Evolutionary conservation across 139 green algal genomes (phyloP).

Genomic region (Chlorella vulgaris): DNA sequence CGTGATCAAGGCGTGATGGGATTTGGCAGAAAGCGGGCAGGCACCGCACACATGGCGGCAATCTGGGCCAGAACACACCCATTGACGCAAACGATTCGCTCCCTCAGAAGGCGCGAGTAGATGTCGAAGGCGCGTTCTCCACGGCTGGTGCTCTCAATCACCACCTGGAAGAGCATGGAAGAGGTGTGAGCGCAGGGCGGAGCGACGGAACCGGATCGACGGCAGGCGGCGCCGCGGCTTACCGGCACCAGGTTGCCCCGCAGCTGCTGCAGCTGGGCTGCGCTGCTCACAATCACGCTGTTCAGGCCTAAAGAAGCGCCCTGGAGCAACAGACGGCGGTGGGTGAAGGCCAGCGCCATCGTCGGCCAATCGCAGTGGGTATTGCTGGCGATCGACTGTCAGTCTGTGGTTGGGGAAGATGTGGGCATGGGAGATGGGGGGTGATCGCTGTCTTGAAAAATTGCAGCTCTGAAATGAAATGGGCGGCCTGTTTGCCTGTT

Average conservation of each 20-base stretch:
- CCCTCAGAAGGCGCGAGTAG: constrained; percentile 88
- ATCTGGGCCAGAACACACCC: no score
- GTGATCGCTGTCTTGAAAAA: no score
- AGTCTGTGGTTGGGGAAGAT: no score
- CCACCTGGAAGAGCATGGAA: constrained; percentile 75
- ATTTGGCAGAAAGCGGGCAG: no score
- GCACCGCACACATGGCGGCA: no score
- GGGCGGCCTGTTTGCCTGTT: no score
- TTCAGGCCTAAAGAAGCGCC: not conserved
- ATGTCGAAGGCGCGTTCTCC: constrained; percentile 94
- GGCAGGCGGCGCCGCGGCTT: not conserved
- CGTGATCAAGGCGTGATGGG: no score
- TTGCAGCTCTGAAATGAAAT: no score
- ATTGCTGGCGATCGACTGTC: no score
- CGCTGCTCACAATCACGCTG: not conserved
- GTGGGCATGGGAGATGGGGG: no score
- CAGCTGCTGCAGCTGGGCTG: not conserved
- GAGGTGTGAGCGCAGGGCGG: not conserved
- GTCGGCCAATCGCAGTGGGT: no score
- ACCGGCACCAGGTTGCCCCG: constrained; percentile 2
- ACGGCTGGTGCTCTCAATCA: constrained; percentile 63
- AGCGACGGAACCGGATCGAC: not conserved
- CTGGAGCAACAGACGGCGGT: not conserved
- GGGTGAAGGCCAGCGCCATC: not conserved
- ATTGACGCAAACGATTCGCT: constrained; percentile 91